Conservation (phyloP, 1,284 basidiomycete species). For the Boletus albobrunnescens region DNA sequence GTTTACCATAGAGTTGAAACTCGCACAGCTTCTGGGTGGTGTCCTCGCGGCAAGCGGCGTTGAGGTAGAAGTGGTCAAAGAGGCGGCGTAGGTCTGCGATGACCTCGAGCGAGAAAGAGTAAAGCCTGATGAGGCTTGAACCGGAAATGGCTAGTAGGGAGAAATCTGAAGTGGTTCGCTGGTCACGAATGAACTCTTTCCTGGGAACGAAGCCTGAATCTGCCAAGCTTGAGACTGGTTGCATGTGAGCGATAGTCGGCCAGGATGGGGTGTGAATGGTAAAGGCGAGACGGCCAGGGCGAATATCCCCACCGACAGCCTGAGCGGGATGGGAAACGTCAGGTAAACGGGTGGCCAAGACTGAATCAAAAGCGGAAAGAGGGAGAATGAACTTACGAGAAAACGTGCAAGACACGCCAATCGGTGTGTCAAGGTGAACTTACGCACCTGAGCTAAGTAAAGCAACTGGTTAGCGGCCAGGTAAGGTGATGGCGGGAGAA, state of each 20-base stretch:
- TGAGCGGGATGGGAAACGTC: conserved; percentile 36
- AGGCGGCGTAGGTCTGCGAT: conserved; percentile 50
- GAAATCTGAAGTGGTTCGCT: conserved; percentile 54
- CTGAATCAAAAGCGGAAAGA: conserved; percentile 30
- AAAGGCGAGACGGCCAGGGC: conserved; percentile 20
- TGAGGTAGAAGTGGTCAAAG: conserved; percentile 46
- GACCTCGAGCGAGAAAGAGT: conserved; percentile 57
- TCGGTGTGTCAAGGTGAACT: conserved; percentile 12
- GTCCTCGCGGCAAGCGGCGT: conserved; percentile 53
- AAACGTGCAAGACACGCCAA: conserved; percentile 35
- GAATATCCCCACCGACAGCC: conserved; percentile 26
- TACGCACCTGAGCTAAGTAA: conserved; percentile 7
- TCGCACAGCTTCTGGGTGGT: conserved; percentile 57
- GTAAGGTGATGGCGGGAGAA: conserved; percentile 7
- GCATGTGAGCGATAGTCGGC: conserved; percentile 30
- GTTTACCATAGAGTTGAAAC: conserved; percentile 62
- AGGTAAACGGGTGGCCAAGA: conserved; percentile 38
- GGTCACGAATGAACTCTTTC: conserved; percentile 65
- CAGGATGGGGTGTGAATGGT: conserved; percentile 26
- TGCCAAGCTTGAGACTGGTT: conserved; percentile 30
- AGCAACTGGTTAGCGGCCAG: conserved; percentile 11
- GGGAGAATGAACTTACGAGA: conserved; percentile 28
- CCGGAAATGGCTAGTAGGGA: conserved; percentile 64
- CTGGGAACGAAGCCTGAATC: conserved; percentile 56
- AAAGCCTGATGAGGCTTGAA: conserved; percentile 59